Evolutionary conservation across 2,329 filamentous ascomycete genomes (phyloP).

Genomic region (Helotiales sp.): DNA sequence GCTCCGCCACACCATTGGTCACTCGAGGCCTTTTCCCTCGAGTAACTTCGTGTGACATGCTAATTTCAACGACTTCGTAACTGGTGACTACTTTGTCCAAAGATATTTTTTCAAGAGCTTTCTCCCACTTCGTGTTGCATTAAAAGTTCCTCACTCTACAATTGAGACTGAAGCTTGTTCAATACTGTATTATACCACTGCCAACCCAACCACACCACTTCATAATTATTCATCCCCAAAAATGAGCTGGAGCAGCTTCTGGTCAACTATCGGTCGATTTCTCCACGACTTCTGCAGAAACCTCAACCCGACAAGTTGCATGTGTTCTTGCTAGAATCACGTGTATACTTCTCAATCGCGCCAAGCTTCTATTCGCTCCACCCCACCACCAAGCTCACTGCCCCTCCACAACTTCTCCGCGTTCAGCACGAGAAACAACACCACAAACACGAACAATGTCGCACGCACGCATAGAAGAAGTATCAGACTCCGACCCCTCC

Average conservation of each 20-base stretch:
- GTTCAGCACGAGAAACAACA: not conserved
- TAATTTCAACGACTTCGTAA: not conserved
- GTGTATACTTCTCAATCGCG: not conserved
- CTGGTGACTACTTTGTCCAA: too few relatives aligned
- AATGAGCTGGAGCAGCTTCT: constrained; percentile 13
- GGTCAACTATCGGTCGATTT: constrained; percentile 9
- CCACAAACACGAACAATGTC: constrained; percentile 62
- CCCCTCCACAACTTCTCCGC: constrained; percentile 3
- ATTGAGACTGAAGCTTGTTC: too few relatives aligned
- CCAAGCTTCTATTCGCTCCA: constrained; percentile 2
- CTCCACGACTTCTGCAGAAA: constrained; percentile 14
- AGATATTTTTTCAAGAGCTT: too few relatives aligned
- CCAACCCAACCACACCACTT: not conserved
- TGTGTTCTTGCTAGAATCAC: constrained; percentile 17
- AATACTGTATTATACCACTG: too few relatives aligned
- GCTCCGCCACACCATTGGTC: not conserved
- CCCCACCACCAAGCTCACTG: constrained; percentile 18
- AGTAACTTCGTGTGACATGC: not conserved
- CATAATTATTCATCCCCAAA: not conserved
- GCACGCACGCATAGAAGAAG: constrained; percentile 87
- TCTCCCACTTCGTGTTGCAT: too few relatives aligned
- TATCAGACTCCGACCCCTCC: constrained; percentile 73
- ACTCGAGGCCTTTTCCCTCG: not conserved
- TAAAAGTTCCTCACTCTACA: too few relatives aligned
- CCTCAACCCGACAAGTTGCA: constrained; percentile 14